Evolutionary conservation across 2,329 filamentous ascomycete species (phyloP).

Genomic region (Beauveria pseudobassiana): DNA sequence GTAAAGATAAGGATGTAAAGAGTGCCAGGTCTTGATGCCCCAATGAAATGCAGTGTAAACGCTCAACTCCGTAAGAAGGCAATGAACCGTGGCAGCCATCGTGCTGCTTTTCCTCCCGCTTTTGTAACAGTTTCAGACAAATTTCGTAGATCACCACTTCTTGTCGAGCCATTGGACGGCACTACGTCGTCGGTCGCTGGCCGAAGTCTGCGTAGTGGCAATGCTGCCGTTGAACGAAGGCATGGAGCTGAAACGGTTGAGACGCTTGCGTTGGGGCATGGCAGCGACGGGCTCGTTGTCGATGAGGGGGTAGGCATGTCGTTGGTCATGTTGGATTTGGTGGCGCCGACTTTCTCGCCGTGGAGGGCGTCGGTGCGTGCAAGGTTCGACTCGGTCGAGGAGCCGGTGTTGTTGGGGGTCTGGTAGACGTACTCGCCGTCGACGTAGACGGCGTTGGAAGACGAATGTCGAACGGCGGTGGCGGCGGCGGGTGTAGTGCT

Average conservation of each 20-base stretch:
- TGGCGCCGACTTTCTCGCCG: conserved; percentile 23
- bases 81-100: background rate
- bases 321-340: conserved; percentile 19
- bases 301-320: conserved; percentile 18
- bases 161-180: conserved; percentile 8
- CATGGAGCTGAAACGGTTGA: conserved; percentile 50
- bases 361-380: conserved; percentile 29
- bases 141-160: background rate
- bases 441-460: conserved; percentile 84
- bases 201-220: background rate
- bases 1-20: background rate
- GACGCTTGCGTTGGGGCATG: conserved; percentile 37
- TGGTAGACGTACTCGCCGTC: conserved; percentile 92
- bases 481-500: conserved; percentile 87
- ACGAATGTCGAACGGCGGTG: conserved; percentile 80
- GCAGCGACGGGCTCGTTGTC: conserved; percentile 14
- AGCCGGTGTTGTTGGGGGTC: conserved; percentile 51
- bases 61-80: conserved; percentile 8
- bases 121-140: background rate
- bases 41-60: conserved; percentile 4
- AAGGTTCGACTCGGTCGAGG: conserved; percentile 39
- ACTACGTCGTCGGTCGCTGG: conserved; percentile 8
- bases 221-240: conserved; percentile 39
- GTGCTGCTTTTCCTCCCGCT: background rate
- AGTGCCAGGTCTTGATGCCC: background rate